phyloP scores from a whole-genome alignment of 441 rosid species.

The Omphalea diandra region DNA sequence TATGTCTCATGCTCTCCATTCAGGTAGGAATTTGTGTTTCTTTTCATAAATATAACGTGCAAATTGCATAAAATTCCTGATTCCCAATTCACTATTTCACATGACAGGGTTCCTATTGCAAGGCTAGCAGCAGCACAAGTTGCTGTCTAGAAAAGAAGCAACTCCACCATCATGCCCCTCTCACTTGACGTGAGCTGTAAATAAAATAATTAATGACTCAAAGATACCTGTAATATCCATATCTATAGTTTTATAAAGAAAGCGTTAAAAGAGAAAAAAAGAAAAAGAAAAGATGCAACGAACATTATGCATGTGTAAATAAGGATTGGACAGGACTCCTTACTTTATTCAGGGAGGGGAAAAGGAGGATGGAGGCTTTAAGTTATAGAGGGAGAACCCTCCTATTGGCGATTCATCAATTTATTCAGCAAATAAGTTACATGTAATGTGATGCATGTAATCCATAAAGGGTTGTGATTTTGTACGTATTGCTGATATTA shows the following conservation, averaged over 20 bases:
- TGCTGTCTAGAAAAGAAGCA: conserved; percentile 40
- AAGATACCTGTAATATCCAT: not conserved
- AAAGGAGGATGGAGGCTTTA: not conserved
- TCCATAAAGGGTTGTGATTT: not conserved
- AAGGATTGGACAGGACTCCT: conserved; percentile 9
- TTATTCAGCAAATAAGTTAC: not conserved
- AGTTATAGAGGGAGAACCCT: not conserved
- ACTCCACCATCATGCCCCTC: not conserved
- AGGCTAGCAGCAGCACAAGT: conserved; percentile 98
- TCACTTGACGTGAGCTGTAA: conserved; percentile 21
- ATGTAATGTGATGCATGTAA: too few relatives aligned
- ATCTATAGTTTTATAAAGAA: not conserved
- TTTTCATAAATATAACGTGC: too few relatives aligned
- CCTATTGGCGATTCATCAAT: not conserved
- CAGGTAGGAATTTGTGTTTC: conserved; percentile 41
- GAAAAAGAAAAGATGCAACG: not conserved
- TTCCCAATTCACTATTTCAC: not conserved
- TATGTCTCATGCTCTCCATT: conserved; percentile 97
- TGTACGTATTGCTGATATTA: conserved; percentile 17
- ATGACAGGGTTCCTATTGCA: conserved; percentile 87
- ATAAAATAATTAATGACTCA: conserved; percentile 28
- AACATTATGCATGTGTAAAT: conserved; percentile 16
- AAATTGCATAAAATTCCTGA: conserved; percentile 10
- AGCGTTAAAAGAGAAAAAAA: not conserved
- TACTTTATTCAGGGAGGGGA: not conserved